Conservation (phyloP, 2,329 filamentous ascomycete species). For the Paecilomyces fulvus region DNA sequence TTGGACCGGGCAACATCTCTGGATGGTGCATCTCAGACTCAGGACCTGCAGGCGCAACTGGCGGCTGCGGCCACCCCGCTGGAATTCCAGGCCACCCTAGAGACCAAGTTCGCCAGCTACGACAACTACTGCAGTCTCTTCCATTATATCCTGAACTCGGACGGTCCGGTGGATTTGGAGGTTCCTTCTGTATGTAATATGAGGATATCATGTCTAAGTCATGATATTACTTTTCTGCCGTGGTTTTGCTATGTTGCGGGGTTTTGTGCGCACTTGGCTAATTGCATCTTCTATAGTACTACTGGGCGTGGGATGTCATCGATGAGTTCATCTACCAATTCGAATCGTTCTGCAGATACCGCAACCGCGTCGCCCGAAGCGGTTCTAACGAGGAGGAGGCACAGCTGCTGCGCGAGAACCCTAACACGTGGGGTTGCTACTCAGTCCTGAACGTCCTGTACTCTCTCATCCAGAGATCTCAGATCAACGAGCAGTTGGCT, state of each 20-base stretch:
- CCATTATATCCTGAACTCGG: conserved; percentile 98
- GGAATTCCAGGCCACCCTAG: conserved; percentile 90
- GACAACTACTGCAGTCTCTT: conserved; percentile 99
- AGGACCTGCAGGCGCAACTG: conserved; percentile 89
- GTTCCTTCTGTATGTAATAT: conserved; percentile 72
- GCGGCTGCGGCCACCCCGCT: conserved; percentile 87
- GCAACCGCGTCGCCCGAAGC: conserved; percentile 76
- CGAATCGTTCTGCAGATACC: conserved; percentile 97
- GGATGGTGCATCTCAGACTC: conserved; percentile 64
- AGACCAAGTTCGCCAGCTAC: conserved; percentile 97
- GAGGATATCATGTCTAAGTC: neutral
- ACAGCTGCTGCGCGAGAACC: conserved; percentile 84
- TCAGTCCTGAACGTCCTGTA: conserved; percentile 98
- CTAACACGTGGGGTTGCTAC: conserved; percentile 99
- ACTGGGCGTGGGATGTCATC: conserved; percentile 99
- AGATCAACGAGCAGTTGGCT: conserved; percentile 94
- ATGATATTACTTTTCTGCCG: neutral
- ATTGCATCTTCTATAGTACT: conserved; percentile 56
- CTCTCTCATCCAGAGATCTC: conserved; percentile 95
- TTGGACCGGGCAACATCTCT: conserved; percentile 65
- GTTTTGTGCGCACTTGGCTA: conserved; percentile 1
- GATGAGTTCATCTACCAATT: conserved; percentile 99
- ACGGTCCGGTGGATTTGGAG: conserved; percentile 95
- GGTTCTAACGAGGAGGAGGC: conserved; percentile 87
- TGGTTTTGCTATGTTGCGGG: neutral